These are phyloP conservation scores for Inosperma sp. DNA, from an alignment of 768 basidiomycete genomes.

Conservation along the genomic window DNA sequence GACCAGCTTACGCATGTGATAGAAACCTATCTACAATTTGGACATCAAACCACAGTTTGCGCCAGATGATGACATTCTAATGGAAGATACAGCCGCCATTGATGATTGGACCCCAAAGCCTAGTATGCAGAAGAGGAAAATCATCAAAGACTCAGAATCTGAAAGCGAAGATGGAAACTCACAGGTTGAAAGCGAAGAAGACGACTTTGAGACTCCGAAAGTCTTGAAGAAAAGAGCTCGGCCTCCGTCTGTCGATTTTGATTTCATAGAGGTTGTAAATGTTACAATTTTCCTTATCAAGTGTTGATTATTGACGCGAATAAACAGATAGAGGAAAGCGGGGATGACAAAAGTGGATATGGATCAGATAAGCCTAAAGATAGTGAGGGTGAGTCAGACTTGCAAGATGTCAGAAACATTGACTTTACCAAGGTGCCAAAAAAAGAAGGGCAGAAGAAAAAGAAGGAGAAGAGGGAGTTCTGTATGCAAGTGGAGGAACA, in stretches of 20 bases:
- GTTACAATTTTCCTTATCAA: too few relatives aligned
- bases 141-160: background rate
- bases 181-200: background rate
- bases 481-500: background rate
- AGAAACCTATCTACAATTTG: too few relatives aligned
- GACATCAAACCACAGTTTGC: too few relatives aligned
- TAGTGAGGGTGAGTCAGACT: too few relatives aligned
- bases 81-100: too few relatives aligned
- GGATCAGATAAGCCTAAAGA: too few relatives aligned
- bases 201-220: conserved; percentile 1
- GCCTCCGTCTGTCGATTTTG: background rate
- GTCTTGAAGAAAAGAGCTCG: background rate
- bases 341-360: too few relatives aligned
- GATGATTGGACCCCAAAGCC: background rate
- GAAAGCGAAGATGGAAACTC: background rate
- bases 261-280: background rate
- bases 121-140: background rate
- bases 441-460: background rate
- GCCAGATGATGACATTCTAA: too few relatives aligned
- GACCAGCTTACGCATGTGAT: background rate
- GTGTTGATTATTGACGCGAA: too few relatives aligned
- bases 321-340: too few relatives aligned
- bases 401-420: background rate
- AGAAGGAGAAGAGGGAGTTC: background rate
- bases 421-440: background rate